Percentiles rank a stretch among this genome's conserved stretches.
Evolutionary conservation across 2,329 filamentous ascomycete genomes (phyloP).

Genomic region (Ceratocystis cubensis): DNA sequence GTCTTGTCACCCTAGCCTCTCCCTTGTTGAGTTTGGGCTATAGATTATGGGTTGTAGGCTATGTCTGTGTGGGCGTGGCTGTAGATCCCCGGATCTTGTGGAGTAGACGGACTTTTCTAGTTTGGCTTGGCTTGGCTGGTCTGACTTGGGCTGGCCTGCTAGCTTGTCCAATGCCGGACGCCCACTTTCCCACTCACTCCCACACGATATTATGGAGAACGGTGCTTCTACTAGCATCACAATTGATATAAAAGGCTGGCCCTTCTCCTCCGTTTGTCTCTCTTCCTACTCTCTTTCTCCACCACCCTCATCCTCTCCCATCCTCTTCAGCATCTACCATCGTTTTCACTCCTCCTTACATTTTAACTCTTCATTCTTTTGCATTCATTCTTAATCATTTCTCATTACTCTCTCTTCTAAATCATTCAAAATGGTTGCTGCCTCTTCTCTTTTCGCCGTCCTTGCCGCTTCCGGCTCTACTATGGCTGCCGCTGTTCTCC

Average conservation of each 20-base stretch:
- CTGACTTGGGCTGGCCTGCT: too few relatives aligned
- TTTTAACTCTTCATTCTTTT: neutral
- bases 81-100: too few relatives aligned
- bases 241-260: slow-evolving; percentile 6
- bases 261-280: neutral
- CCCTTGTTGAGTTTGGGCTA: too few relatives aligned
- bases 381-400: neutral
- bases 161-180: neutral
- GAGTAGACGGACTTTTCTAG: too few relatives aligned
- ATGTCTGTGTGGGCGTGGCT: too few relatives aligned
- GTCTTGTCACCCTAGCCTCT: too few relatives aligned
- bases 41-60: too few relatives aligned
- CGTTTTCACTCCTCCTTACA: neutral
- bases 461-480: slow-evolving; percentile 17
- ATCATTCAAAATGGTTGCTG: slow-evolving; percentile 18
- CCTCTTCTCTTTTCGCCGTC: slow-evolving; percentile 7
- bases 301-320: slow-evolving; percentile 10
- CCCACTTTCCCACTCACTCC: neutral
- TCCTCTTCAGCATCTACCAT: neutral
- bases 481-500: slow-evolving; percentile 12
- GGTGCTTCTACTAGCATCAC: neutral
- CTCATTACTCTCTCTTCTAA: neutral
- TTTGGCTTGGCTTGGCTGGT: too few relatives aligned
- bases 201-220: neutral
- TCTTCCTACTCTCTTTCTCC: slow-evolving; percentile 14